These are phyloP conservation scores for Dothidotthia symphoricarpi DNA, from an alignment of 2,329 filamentous ascomycete species.

Conservation along the genomic window DNA sequence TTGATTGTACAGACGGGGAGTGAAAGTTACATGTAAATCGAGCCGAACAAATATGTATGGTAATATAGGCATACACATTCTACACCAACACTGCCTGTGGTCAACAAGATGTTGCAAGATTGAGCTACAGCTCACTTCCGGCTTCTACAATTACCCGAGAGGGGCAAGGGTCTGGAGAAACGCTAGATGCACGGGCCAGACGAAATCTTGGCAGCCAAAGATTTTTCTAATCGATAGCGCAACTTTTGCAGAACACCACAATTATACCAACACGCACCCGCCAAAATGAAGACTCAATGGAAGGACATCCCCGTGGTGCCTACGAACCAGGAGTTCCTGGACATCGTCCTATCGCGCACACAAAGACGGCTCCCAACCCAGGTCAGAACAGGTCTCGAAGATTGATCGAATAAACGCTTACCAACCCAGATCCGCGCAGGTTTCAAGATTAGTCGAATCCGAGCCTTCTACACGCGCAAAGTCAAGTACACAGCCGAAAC, in stretches of 20 bases:
- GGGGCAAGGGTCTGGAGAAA: no score
- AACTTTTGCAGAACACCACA: conserved; percentile 19
- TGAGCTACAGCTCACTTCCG: no score
- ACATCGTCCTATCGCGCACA: conserved; percentile 84
- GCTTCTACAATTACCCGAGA: no score
- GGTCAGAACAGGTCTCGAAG: conserved; percentile 89
- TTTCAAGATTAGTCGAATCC: conserved; percentile 93
- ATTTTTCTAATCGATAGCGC: no score
- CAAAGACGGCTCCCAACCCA: conserved; percentile 92
- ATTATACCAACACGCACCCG: conserved; percentile 14
- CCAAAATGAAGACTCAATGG: conserved; percentile 42
- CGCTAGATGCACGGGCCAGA: no score
- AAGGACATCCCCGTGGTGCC: conserved; percentile 80
- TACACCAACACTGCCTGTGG: no score
- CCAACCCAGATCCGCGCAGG: conserved; percentile 94
- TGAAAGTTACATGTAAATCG: no score
- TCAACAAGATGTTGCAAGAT: no score
- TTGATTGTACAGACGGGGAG: no score
- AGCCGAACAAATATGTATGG: no score
- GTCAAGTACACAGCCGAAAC: conserved; percentile 94
- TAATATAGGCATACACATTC: no score
- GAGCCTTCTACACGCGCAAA: conserved; percentile 95
- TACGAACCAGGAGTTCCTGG: conserved; percentile 91
- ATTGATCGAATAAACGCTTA: conserved; percentile 38
- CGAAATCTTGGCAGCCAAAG: no score